Evolutionary conservation across 139 green algal species (phyloP).

Genomic region (Haematococcus sp.): DNA sequence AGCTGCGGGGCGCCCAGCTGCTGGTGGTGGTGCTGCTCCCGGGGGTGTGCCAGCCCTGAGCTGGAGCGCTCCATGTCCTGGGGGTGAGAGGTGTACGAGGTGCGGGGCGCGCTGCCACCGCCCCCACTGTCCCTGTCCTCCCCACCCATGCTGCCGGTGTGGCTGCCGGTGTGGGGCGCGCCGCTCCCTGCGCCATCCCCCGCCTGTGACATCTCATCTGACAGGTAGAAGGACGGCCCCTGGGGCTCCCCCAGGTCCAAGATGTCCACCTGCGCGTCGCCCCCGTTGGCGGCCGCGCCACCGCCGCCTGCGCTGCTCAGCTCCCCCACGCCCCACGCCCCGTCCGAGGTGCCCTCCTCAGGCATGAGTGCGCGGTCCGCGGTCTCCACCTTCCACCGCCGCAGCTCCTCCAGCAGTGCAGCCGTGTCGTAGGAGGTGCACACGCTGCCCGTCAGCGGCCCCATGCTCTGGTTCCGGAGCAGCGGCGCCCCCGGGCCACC

Average conservation of each 20-base stretch:
- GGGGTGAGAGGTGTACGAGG: too few species aligned
- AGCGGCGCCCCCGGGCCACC: too few species aligned
- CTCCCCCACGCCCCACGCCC: background rate
- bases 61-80: too few species aligned
- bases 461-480: background rate
- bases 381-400: slow-evolving; percentile 41
- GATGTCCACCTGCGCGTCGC: background rate
- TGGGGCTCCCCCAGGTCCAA: background rate
- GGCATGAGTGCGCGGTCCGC: slow-evolving; percentile 30
- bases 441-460: background rate
- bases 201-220: too few species aligned
- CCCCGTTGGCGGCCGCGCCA: background rate
- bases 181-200: background rate
- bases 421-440: slow-evolving; percentile 5
- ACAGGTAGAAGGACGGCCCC: too few species aligned
- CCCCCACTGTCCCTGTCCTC: background rate
- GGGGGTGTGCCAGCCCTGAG: background rate
- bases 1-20: background rate
- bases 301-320: background rate
- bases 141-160: background rate
- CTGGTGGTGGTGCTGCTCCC: background rate
- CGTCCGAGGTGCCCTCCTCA: slow-evolving; percentile 6
- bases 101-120: too few species aligned
- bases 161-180: too few species aligned
- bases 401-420: slow-evolving; percentile 34